Percentiles rank a stretch among this genome's conserved stretches.
Conservation (phyloP, 2,329 filamentous ascomycete species). For the Fusarium nematophilum region DNA sequence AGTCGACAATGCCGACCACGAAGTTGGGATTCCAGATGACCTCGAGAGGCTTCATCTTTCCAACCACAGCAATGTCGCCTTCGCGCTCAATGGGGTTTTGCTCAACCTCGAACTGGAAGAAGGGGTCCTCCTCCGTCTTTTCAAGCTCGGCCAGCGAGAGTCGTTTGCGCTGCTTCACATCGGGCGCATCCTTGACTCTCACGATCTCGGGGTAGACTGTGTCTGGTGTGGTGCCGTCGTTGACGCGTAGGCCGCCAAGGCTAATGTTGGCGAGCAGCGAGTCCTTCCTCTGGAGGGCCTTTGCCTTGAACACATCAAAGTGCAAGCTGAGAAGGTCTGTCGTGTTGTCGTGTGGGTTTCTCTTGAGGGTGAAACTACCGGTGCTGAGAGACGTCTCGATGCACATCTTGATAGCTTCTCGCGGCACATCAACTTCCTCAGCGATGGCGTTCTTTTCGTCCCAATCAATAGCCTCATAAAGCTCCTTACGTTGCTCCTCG, state of each 20-base stretch:
- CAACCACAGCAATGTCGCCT: constrained; percentile 88
- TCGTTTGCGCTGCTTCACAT: constrained; percentile 57
- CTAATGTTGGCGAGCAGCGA: constrained; percentile 90
- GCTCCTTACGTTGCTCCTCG: constrained; percentile 93
- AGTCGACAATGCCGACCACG: constrained; percentile 88
- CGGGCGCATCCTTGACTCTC: constrained; percentile 87
- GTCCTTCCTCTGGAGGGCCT: constrained; percentile 88
- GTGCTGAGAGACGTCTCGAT: constrained; percentile 93
- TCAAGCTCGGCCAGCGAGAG: constrained; percentile 67
- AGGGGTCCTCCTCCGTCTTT: constrained; percentile 70
- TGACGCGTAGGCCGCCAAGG: constrained; percentile 91
- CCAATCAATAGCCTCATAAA: constrained; percentile 98
- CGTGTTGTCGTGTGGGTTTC: constrained; percentile 69
- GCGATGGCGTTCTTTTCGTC: constrained; percentile 93
- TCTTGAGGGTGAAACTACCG: constrained; percentile 93
- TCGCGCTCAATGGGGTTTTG: constrained; percentile 94
- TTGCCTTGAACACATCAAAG: constrained; percentile 94
- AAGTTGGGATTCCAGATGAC: constrained; percentile 98
- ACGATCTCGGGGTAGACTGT: constrained; percentile 96
- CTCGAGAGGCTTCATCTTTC: constrained; percentile 94
- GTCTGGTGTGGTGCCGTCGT: constrained; percentile 93
- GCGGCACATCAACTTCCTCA: constrained; percentile 88
- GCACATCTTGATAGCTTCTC: constrained; percentile 92
- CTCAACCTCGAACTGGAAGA: constrained; percentile 94
- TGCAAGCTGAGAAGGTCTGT: constrained; percentile 89